phyloP scores from a whole-genome alignment of 140 eudicot species.

The Oenanthe javanica region DNA sequence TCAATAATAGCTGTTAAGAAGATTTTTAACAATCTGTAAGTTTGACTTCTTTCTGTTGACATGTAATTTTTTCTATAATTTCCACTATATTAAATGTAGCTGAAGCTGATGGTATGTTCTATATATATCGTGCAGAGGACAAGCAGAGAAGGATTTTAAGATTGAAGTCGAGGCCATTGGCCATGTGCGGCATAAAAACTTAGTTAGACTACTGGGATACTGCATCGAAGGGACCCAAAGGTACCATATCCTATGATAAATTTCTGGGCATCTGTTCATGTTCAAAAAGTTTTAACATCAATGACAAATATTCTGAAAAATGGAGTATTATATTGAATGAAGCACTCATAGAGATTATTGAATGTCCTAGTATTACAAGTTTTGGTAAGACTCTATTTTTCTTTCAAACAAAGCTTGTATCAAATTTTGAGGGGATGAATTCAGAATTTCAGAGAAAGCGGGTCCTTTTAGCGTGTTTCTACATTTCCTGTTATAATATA shows the following conservation, averaged over 20 bases:
- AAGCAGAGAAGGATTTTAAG: conserved; percentile 86
- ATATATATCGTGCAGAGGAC: conserved; percentile 48
- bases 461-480: not conserved
- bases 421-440: not conserved
- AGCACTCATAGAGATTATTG: not conserved
- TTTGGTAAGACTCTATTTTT: not conserved
- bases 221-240: conserved; percentile 94
- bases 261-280: not conserved
- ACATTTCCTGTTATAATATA: not conserved
- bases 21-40: conserved; percentile 85
- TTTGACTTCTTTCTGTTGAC: not conserved
- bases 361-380: not conserved
- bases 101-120: not conserved
- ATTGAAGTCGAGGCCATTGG: conserved; percentile 98
- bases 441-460: not conserved
- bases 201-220: conserved; percentile 84
- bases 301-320: not conserved
- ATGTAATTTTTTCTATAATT: not conserved
- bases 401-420: not conserved
- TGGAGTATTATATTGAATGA: not conserved
- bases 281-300: not conserved
- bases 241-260: conserved; percentile 18
- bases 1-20: conserved; percentile 79
- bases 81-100: not conserved
- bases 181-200: conserved; percentile 82